Evolutionary conservation across 1,284 basidiomycete species (phyloP), one percentile per base, ranked within the genome.

Genomic region (Ustilago nuda): DNA sequence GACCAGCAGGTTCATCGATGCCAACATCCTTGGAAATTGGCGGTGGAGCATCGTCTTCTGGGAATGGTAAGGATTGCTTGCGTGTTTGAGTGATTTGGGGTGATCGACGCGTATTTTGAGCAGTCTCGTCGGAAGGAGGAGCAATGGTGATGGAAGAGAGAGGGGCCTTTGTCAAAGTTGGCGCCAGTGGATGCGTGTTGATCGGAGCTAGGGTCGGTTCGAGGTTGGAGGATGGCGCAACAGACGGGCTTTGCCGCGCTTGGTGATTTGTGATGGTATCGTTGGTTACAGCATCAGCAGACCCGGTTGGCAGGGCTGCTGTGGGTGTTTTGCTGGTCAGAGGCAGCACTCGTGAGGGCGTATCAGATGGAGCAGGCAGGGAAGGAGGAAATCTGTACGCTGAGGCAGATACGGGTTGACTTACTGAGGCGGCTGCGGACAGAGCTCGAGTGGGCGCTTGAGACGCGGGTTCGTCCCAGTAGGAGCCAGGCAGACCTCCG

Each of bases 91-190:
- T 52, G 17, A 53, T n/a, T 15, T 67, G 65, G 23, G 70, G 70
- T 9, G 70, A 72, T 50, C 57, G 64, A 56, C 53, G 61, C 57
- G 57, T 56, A 32, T 54, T 54, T 32, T 67, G 70, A 2, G 70
- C 39, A 19, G 70, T 72, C 58, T 72, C 70, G 33, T 72, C 70
- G 15, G 70, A 72, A 8, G 43, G 65, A 39, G 61, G 54, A 23
- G 61, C 61, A 37, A 72, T 67, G 57, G 70, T 72, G 41, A 65
- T 72, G 6, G 70, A 72, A 33, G 70, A 72, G 30, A 67, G 54
- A 0, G 64, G 70, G 11, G 56, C 64, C 30, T 57, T 72, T 8
- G 61, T 30, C 23, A 65, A 67, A 43, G 57, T 41, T 8, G 64
- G 70, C 11, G 70, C 70, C 36, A 72, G 33, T 13, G 53, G 54